Evolutionary conservation across 257 asterid species (phyloP).

Genomic region (Fraxinus excelsior): DNA sequence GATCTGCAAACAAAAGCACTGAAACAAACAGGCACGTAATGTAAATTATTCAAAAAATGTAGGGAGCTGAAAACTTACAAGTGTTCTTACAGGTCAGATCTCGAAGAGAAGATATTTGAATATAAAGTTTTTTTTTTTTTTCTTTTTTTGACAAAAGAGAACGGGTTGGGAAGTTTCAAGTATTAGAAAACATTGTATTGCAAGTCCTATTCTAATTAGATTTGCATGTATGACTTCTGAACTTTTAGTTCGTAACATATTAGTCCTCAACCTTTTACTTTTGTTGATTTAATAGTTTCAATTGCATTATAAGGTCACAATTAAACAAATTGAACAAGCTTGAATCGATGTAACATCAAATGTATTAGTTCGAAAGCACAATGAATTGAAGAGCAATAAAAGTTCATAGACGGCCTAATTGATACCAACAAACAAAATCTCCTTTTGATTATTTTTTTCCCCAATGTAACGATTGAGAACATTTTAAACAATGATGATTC

Average conservation of each 20-base stretch:
- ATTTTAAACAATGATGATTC: too few species aligned
- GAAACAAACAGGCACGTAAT: neutral
- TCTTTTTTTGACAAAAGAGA: neutral
- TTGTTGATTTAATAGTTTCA: too few species aligned
- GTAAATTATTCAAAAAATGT: neutral
- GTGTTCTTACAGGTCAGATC: constrained; percentile 27
- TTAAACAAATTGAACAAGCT: too few species aligned
- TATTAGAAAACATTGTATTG: too few species aligned
- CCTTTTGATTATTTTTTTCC: neutral
- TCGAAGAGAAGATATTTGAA: constrained; percentile 23
- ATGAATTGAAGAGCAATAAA: neutral
- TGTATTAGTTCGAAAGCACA: neutral
- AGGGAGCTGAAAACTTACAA: constrained; percentile 17
- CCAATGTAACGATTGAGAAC: too few species aligned
- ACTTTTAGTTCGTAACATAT: too few species aligned
- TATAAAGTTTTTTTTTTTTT: too few species aligned
- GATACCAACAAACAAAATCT: neutral
- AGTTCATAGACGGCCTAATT: neutral
- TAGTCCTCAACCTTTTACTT: too few species aligned
- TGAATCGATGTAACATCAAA: neutral
- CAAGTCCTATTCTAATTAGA: too few species aligned
- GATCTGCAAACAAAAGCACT: constrained; percentile 28
- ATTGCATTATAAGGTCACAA: neutral
- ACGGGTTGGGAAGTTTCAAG: too few species aligned
- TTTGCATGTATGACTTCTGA: too few species aligned